Percentiles rank a stretch among this genome's conserved stretches.
phyloP scores from a whole-genome alignment of 2,329 filamentous ascomycete species.

The Sporothrix brunneoviolacea region DNA sequence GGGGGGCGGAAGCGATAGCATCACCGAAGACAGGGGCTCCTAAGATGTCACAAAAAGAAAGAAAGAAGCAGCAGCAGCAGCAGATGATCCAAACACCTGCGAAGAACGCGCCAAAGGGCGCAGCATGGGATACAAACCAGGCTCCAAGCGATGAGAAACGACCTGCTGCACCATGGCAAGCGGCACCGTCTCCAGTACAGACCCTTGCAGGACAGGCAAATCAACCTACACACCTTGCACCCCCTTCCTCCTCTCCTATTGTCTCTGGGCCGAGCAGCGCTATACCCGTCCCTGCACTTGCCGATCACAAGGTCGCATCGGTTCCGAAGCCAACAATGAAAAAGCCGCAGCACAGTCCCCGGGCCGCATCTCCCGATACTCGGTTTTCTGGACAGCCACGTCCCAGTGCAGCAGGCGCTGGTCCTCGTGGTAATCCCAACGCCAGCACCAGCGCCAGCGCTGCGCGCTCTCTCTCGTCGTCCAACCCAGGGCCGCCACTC shows the following conservation, averaged over 20 bases:
- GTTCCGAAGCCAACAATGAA: constrained; percentile 35
- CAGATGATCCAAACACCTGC: constrained; percentile 46
- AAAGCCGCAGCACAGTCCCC: constrained; percentile 30
- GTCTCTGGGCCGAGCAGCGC: neutral
- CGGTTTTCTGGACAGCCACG: constrained; percentile 53
- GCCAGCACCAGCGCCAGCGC: constrained; percentile 22
- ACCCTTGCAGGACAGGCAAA: neutral
- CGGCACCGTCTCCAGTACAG: neutral
- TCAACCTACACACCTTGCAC: constrained; percentile 32
- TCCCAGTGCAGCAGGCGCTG: constrained; percentile 21
- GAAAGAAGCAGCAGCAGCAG: constrained; percentile 69
- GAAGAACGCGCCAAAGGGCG: constrained; percentile 20
- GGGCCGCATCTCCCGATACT: constrained; percentile 56
- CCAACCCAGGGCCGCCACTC: constrained; percentile 28
- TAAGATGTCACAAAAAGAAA: constrained; percentile 86
- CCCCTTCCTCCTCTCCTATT: neutral
- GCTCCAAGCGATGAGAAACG: constrained; percentile 5
- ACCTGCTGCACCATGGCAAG: constrained; percentile 2
- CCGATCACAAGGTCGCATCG: constrained; percentile 34
- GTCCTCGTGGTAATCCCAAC: constrained; percentile 5
- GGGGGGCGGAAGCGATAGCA: constrained; percentile 28
- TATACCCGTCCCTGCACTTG: constrained; percentile 17
- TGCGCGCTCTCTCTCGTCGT: neutral
- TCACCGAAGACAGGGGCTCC: constrained; percentile 31
- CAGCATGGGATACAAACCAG: constrained; percentile 29